A percentile compares a stretch with the other conserved stretches of the same genome.
Conservation (phyloP, 1,139 yeast species). For the Lodderomyces jiufengensis region DNA sequence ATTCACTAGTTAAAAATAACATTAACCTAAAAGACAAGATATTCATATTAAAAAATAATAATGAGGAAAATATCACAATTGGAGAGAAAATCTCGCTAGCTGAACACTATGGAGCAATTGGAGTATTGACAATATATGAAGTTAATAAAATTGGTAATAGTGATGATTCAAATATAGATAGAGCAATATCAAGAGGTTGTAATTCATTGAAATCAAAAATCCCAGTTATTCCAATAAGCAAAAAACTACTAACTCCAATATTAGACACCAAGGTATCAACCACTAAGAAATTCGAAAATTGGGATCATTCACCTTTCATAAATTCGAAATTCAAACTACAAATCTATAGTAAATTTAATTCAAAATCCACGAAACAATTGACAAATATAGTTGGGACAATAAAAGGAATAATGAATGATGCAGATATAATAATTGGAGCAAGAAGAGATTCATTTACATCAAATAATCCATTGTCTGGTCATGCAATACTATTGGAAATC, state of each 20-base stretch:
- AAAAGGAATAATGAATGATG: slow-evolving; percentile 41
- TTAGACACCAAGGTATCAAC: slow-evolving; percentile 22
- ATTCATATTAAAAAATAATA: slow-evolving; percentile 25
- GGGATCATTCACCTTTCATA: slow-evolving; percentile 27
- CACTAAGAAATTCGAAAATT: slow-evolving; percentile 17
- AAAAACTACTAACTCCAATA: slow-evolving; percentile 29
- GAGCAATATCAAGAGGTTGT: slow-evolving; percentile 12
- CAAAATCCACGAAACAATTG: slow-evolving; percentile 16
- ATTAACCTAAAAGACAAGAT: slow-evolving; percentile 24
- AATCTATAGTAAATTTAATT: slow-evolving; percentile 18
- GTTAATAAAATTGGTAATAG: slow-evolving; percentile 5
- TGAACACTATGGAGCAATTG: slow-evolving; percentile 26
- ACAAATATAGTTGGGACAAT: slow-evolving; percentile 36
- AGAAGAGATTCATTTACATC: slow-evolving; percentile 39
- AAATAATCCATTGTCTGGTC: slow-evolving; percentile 38
- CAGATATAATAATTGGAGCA: slow-evolving; percentile 42
- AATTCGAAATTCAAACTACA: slow-evolving; percentile 17
- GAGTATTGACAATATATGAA: slow-evolving; percentile 25
- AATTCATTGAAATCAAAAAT: slow-evolving; percentile 17
- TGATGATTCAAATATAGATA: slow-evolving; percentile 5
- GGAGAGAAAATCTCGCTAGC: slow-evolving; percentile 30
- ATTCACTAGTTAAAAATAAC: slow-evolving; percentile 18
- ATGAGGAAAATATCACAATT: slow-evolving; percentile 15
- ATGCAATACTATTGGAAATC: slow-evolving; percentile 39
- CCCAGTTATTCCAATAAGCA: slow-evolving; percentile 38